Base-by-base conservation (phyloP, 306 rosid genomes). In the Rosa multiflora region DNA sequence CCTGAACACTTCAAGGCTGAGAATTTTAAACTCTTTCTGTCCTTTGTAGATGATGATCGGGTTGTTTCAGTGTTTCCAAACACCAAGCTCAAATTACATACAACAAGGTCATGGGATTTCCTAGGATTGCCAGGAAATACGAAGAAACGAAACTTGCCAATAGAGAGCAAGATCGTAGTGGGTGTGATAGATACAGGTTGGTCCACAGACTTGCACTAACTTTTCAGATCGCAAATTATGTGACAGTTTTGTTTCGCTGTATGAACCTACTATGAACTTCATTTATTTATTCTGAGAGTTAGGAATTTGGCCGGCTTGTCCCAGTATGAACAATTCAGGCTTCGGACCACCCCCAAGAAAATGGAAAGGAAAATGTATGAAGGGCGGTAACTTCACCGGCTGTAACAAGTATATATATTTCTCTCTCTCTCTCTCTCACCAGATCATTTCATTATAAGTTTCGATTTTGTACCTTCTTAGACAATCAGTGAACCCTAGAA, bases 41-140 rank as follows among this genome's bases (percentile, higher is more conserved):
- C 29, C 40, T 58, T 13, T 82, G 83, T 83, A 90, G 91, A 84
- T 77, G 78, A 86, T 26, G 80, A 85, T 1, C 67, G 78, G 32
- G 97, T 94, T 39, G 82, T 94, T 35, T 90, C 98, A 2, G 93
- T 94, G 83, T 94, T 94, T 77, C 87, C 70, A 17, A 92, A 89
- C 82, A 89, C 79, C 66, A 1, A 61, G 46, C 87, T 69, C 0
- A 71, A 88, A 73, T 81, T 90, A 55, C 88, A 89, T 71, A 94
- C 97, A 21, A 94, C 97, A 70, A 86, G 94, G 67, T 86, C 97
- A 4, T 94, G 98, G 98, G 94, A 90, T 77, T 94, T 89, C 78
- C 43, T 94, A 32, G 91, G 90, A 73, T 51, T 94, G 88, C 82
- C 88, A 3, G 39, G 42, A 9, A 82, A 21, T 0, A 76, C 84